Conservation (phyloP, 2,329 filamentous ascomycete species). For the Leptoxyphium fumago region DNA sequence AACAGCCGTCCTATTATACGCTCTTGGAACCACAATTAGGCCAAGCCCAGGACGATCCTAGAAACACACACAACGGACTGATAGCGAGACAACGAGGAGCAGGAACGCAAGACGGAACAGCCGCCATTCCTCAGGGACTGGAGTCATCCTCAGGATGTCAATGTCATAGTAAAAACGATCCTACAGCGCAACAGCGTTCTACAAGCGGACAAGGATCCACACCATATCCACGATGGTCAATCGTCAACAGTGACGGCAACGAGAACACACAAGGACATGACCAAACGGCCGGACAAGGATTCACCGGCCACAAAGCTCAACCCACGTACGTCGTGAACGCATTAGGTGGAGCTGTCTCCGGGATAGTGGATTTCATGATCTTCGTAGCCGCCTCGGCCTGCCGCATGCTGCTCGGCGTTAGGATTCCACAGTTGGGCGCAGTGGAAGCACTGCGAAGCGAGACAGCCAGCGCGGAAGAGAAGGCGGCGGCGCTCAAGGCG, state of each 20-base stretch:
- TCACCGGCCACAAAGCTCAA: not conserved
- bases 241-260: not conserved
- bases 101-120: too few species aligned
- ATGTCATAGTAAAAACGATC: too few species aligned
- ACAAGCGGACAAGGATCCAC: not conserved
- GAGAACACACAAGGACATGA: too few species aligned
- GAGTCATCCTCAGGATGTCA: too few species aligned
- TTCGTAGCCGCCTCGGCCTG: not conserved
- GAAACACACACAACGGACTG: too few species aligned
- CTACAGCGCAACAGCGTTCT: not conserved
- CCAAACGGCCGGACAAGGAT: too few species aligned
- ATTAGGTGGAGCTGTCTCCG: not conserved
- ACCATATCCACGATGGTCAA: not conserved
- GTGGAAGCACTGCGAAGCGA: constrained; percentile 7
- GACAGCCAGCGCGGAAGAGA: constrained; percentile 9
- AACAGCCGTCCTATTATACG: too few species aligned
- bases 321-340: not conserved
- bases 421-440: constrained; percentile 7
- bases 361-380: not conserved
- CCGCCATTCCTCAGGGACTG: too few species aligned
- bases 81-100: too few species aligned
- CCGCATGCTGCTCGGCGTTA: constrained; percentile 1
- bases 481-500: constrained; percentile 12
- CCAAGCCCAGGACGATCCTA: too few species aligned
- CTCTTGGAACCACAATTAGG: too few species aligned